Evolutionary conservation across 768 basidiomycete species (phyloP), one percentile per base, ranked within the genome.

Genomic region (Pholiota molesta): DNA sequence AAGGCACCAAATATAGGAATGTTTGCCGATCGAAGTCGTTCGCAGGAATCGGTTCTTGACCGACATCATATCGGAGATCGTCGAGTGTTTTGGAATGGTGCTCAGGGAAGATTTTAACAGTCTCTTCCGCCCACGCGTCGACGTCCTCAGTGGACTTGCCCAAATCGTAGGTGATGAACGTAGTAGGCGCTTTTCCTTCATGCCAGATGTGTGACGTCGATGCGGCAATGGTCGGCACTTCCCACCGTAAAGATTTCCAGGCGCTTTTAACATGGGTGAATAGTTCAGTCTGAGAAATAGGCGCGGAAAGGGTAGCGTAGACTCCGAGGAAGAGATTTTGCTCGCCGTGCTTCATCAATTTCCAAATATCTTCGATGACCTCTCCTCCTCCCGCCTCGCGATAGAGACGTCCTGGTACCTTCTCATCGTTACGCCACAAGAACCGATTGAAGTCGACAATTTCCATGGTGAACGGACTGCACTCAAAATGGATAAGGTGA

Each of bases 311-410:
- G 5, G 61, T 44, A 17, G 60, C 59, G 45, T 65, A 65, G 14
- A 65, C 57, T 10, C 66, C 66, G 44, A 67, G 57, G 49, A 68
- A 68, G 11, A 68, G 58, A 57, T 65, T 66, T 52, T 68, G 67
- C 44, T 68, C 67, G 33, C 67, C 67, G 42, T 65, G 65, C 49
- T 68, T 68, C 37, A 62, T 68, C 55, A 68, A 60, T 26, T 68
- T 66, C 65, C 64, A 64, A 40, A 68, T 62, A 57, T 68, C 67
- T 29, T 68, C 67, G 40, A 68, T 63, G 23, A 64, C 62, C 44
- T 68, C 67, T 17, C 65, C 67, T 44, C 67, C 67, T 37, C 65
- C 64, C 21, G 65, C 65, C 44, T 68, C 67, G 40, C 67, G 64
- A 17, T 63, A 59, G 35, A 61, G 60, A 14, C 65, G 62, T 10